These are phyloP conservation scores for Bipolaris sorokiniana DNA, from an alignment of 2,329 filamentous ascomycete species.

Conservation along the genomic window DNA sequence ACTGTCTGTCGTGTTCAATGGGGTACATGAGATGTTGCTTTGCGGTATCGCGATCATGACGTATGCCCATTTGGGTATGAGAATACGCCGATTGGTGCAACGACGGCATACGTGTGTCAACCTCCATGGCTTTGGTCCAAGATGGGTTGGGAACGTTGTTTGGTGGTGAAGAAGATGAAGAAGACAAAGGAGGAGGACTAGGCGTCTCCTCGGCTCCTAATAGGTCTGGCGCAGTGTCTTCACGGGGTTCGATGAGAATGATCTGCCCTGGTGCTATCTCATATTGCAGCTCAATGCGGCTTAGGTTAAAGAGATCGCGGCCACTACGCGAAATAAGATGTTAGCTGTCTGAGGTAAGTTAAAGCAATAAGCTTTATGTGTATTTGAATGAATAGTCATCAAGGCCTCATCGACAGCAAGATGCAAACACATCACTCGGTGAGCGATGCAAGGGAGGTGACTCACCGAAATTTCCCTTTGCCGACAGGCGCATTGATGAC, in stretches of 20 bases:
- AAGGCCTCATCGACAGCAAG: neutral
- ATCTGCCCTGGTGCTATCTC: constrained; percentile 30
- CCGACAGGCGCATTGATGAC: constrained; percentile 36
- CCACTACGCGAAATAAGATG: constrained; percentile 27
- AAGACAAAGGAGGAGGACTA: constrained; percentile 5
- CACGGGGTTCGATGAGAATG: constrained; percentile 36
- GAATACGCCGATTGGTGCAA: constrained; percentile 26
- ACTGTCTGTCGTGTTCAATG: constrained; percentile 27
- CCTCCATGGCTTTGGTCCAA: constrained; percentile 35
- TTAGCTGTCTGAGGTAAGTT: constrained; percentile 11
- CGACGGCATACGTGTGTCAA: constrained; percentile 34
- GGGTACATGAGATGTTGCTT: constrained; percentile 27
- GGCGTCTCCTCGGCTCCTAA: constrained; percentile 26
- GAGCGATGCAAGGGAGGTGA: neutral
- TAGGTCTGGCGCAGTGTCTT: constrained; percentile 30
- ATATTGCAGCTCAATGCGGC: constrained; percentile 48
- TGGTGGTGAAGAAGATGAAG: constrained; percentile 16
- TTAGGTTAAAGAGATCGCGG: constrained; percentile 50
- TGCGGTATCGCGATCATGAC: constrained; percentile 23
- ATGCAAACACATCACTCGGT: neutral
- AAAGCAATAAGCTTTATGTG: neutral
- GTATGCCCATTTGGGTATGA: constrained; percentile 17
- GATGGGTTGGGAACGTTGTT: constrained; percentile 6
- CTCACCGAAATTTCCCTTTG: constrained; percentile 45
- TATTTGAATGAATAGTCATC: no score